phyloP scores from a whole-genome alignment of 108 stramenopile species.

The Skeletonema menzelii region DNA sequence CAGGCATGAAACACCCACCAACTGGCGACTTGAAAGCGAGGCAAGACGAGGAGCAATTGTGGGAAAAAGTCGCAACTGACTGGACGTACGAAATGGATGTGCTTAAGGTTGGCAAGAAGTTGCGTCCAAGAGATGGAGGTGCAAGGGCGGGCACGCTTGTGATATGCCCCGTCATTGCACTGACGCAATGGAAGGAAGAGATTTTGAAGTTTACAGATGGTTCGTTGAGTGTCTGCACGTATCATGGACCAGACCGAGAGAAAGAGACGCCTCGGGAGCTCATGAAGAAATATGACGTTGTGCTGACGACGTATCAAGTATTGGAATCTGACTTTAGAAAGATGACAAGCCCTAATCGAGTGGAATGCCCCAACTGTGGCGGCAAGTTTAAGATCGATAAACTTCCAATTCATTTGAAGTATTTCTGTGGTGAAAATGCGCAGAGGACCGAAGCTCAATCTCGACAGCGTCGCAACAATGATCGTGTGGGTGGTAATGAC shows the following conservation, averaged over 20 bases:
- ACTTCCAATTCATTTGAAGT: slow-evolving; percentile 88
- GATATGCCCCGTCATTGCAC: slow-evolving; percentile 94
- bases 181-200: slow-evolving; percentile 96
- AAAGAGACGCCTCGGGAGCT: slow-evolving; percentile 64
- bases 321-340: slow-evolving; percentile 93
- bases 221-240: slow-evolving; percentile 79
- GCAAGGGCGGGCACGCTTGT: slow-evolving; percentile 89
- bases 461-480: slow-evolving; percentile 76
- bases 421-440: slow-evolving; percentile 95
- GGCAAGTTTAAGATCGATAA: slow-evolving; percentile 89
- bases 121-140: slow-evolving; percentile 37
- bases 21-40: slow-evolving; percentile 45
- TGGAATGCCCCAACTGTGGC: slow-evolving; percentile 92
- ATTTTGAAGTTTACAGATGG: slow-evolving; percentile 91
- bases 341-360: slow-evolving; percentile 90
- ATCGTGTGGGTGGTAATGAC: slow-evolving; percentile 37
- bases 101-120: slow-evolving; percentile 62
- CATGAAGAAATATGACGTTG: slow-evolving; percentile 89
- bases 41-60: slow-evolving; percentile 66
- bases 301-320: slow-evolving; percentile 97
- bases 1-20: slow-evolving; percentile 76
- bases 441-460: slow-evolving; percentile 93
- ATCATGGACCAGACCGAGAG: slow-evolving; percentile 90
- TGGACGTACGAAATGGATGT: slow-evolving; percentile 85
- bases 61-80: slow-evolving; percentile 52